Base-by-base conservation (phyloP, 192 early-diverging fungal species). In the Gigaspora rosea region DNA sequence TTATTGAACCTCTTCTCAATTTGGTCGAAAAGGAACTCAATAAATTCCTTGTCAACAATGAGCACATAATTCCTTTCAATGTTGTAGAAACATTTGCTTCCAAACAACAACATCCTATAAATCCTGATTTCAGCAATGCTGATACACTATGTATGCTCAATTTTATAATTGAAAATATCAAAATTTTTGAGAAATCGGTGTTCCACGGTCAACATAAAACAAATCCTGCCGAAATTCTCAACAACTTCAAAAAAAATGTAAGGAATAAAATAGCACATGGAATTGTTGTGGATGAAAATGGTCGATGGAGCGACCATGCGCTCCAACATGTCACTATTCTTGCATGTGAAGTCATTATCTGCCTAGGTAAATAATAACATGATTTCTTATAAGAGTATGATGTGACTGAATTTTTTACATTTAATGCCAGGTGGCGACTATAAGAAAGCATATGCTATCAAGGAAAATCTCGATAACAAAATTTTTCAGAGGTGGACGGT, bases 31-130 rank as follows among this genome's bases (percentile, higher is more conserved):
- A 57, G 54, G 27, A 50, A 71, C 27, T 52, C 35, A 35, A 71
- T 16, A 27, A 71, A 5, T 71, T 71, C 32, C 70, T 71, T 56
- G 27, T 71, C 20, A 54, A 56, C 16, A 71, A 71, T 18, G 69
- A 71, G 54, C 27, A 22, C 27, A 71, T 54, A n/a, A 71, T 71
- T 71, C 70, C 70, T 71, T 71, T 15, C 8, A 18, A 27, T 15
- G 51, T 71, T n/a, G 51, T 56, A 1, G 10, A 71, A 4, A 56
- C 7, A n/a, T 71, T 71, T 35, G 51, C 51, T 6, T 9, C 22
- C 35, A 71, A 56, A 71, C 70, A 71, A 33, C 70, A 54, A 2
- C 41, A 8, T 20, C 66, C 49, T 0, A 32, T 70, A 48, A 67
- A 49, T 49, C 7, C 35, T 0, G 65, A 67, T 49, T 67, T 67